Conservation (phyloP, 257 asterid genomes). For the Solanum pennellii region DNA sequence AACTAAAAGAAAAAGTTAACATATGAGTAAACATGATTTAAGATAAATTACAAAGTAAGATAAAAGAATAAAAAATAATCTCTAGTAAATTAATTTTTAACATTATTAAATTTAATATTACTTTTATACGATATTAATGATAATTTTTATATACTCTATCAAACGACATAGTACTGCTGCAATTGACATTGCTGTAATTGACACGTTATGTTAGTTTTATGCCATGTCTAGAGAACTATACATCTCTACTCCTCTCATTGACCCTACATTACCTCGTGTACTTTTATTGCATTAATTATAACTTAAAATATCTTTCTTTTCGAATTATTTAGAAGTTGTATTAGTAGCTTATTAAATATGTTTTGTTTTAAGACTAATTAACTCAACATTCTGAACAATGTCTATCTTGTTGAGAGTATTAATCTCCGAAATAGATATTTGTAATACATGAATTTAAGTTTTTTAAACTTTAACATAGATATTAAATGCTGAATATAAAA, state of each 20-base stretch:
- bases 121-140: no score
- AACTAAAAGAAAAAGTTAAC: no score
- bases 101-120: no score
- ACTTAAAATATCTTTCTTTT: background rate
- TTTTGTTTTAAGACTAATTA: background rate
- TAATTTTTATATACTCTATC: no score
- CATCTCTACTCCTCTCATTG: background rate
- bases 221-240: background rate
- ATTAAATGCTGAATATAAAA: background rate
- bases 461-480: background rate
- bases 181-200: background rate
- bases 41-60: no score
- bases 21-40: background rate
- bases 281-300: background rate
- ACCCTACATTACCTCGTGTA: background rate
- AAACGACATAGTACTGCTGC: no score
- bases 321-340: background rate
- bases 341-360: background rate
- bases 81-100: no score
- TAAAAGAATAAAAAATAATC: no score
- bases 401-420: background rate
- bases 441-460: background rate
- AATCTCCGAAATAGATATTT: background rate
- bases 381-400: background rate
- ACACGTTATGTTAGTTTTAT: background rate